Evolutionary conservation across 768 basidiomycete species (phyloP), one percentile per base, ranked within the genome.

Genomic region (Russula earlei): DNA sequence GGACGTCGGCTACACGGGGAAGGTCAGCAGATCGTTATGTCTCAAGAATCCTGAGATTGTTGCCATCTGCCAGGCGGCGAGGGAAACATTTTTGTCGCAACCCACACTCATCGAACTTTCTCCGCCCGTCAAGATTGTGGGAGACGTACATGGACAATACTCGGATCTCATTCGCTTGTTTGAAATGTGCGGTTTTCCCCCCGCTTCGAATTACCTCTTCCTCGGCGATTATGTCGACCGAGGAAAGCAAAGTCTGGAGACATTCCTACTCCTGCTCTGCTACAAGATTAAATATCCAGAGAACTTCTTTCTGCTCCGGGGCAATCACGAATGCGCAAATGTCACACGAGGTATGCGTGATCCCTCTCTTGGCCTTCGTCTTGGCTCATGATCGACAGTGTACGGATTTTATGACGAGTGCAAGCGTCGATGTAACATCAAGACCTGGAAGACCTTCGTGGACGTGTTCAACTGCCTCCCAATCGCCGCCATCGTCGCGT

Each of bases 251-350:
- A 93, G 90, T 66, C 81, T 99, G 58, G 96, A 99, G 71, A 98
- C 96, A 15, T 98, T 99, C 67, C 82, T 98, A 24, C 81, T 99
- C 47, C 77, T 99, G 38, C 76, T 98, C 40, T 98, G 96, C 71
- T 98, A 97, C 83, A 99, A 99, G 78, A 91, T 99, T 76, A 98
- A 98, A 72, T 99, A 94, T 71, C 96, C 96, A 8, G 96, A 99
- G 74, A 98, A 98, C 74, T 98, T 99, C 75, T 98, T 98, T 77
- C 78, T 99, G 37, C 74, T 99, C 51, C 81, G 96, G 66, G 96
- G 96, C 41, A 99, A 99, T 70, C 96, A 99, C 70, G 96, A 99
- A 75, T 97, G 95, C 67, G 96, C 96, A 45, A 98, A 98, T 67
- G 96, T 99, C 52, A 99, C 96, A 52, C 78, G 96, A 84, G 95